These are phyloP conservation scores for Coemansia reversa DNA, from an alignment of 192 early-diverging fungal species.

Conservation along the genomic window DNA sequence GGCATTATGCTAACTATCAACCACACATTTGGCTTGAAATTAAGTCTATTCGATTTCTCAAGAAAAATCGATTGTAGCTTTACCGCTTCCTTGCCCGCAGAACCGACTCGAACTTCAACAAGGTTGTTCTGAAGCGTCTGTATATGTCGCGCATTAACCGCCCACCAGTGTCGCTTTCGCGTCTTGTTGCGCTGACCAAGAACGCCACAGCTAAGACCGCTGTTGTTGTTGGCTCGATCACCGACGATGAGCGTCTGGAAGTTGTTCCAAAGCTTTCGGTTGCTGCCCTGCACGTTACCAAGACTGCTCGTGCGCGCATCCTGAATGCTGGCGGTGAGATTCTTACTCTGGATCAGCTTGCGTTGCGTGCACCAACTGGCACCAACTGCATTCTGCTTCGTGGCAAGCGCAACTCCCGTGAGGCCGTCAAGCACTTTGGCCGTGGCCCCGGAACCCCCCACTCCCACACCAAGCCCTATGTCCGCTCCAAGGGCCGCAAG, in stretches of 20 bases:
- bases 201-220: slow-evolving; percentile 79
- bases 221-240: slow-evolving; percentile 95
- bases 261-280: slow-evolving; percentile 94
- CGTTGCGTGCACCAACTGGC: slow-evolving; percentile 96
- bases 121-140: slow-evolving; percentile 96
- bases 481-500: slow-evolving; percentile 99
- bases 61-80: slow-evolving; percentile 59
- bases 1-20: not conserved
- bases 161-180: slow-evolving; percentile 92
- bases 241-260: slow-evolving; percentile 92
- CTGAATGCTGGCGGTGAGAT: slow-evolving; percentile 98
- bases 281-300: slow-evolving; percentile 93
- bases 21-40: not conserved
- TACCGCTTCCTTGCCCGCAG: slow-evolving; percentile 99
- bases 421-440: slow-evolving; percentile 99
- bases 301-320: slow-evolving; percentile 95
- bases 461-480: slow-evolving; percentile 81
- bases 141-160: slow-evolving; percentile 98
- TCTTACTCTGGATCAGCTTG: slow-evolving; percentile 98
- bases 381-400: slow-evolving; percentile 93
- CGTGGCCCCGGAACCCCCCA: slow-evolving; percentile 68
- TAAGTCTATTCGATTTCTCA: no score
- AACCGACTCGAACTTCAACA: slow-evolving; percentile 98
- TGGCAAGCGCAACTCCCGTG: slow-evolving; percentile 90
- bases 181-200: slow-evolving; percentile 79